Conservation (phyloP, 352 stramenopile genomes). For the Phytopythium helicoides region DNA sequence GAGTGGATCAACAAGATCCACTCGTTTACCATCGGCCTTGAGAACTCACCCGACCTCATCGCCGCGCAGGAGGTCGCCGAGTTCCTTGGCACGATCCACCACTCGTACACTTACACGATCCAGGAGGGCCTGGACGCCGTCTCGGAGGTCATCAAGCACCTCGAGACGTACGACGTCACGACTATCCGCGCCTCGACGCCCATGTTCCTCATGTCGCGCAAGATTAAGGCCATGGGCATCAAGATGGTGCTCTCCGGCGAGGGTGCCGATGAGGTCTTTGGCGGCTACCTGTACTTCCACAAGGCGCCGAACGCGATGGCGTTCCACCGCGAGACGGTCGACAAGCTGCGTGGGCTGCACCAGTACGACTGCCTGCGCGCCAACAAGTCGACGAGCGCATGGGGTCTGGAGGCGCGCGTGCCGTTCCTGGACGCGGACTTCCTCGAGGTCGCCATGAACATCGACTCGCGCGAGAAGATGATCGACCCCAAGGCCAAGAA, state of each 20-base stretch:
- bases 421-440: constrained; percentile 99
- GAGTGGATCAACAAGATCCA: constrained; percentile 94
- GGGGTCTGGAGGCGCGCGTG: constrained; percentile 97
- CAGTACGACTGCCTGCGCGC: constrained; percentile 98
- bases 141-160: constrained; percentile 95
- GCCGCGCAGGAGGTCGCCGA: constrained; percentile 96
- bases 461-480: constrained; percentile 98
- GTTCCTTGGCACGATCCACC: constrained; percentile 97
- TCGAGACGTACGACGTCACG: constrained; percentile 99
- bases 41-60: constrained; percentile 95
- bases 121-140: constrained; percentile 98
- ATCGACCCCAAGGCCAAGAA: constrained; percentile 88
- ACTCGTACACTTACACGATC: constrained; percentile 98
- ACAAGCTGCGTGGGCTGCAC: constrained; percentile 96
- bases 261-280: constrained; percentile 98
- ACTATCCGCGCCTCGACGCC: constrained; percentile 97
- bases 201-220: constrained; percentile 99
- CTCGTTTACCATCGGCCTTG: constrained; percentile 98
- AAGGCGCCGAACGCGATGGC: constrained; percentile 94
- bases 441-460: constrained; percentile 97
- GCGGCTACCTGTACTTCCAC: constrained; percentile 99
- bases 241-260: constrained; percentile 99
- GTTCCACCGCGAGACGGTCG: constrained; percentile 93
- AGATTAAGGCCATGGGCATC: constrained; percentile 99
- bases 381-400: constrained; percentile 98